Conservation (phyloP, 495 filamentous ascomycete species). For the Penicillium arizonense region DNA sequence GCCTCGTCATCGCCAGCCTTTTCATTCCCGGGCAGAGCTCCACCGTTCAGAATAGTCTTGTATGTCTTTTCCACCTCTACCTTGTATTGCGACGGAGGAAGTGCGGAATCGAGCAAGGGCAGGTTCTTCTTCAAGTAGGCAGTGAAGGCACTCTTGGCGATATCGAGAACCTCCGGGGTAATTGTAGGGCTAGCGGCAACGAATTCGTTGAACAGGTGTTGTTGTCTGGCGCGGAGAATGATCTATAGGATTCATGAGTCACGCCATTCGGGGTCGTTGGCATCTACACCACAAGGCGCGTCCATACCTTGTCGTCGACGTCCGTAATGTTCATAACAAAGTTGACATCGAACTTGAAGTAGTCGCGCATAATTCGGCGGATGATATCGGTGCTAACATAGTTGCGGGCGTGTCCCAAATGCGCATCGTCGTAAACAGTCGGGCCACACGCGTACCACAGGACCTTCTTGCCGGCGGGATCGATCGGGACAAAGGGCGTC, state of each 20-base stretch:
- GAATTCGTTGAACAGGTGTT: conserved; percentile 65
- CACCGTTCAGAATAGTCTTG: conserved; percentile 51
- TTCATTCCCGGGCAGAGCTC: conserved; percentile 57
- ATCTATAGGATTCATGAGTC: conserved; percentile 51
- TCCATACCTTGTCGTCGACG: conserved; percentile 80
- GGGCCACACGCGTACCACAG: conserved; percentile 92
- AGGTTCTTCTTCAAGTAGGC: conserved; percentile 78
- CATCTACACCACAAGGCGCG: background rate
- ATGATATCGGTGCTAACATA: conserved; percentile 95
- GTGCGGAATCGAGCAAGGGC: conserved; percentile 51
- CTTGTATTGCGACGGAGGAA: conserved; percentile 46
- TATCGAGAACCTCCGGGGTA: conserved; percentile 53
- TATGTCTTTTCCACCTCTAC: conserved; percentile 60
- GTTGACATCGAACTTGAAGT: conserved; percentile 80
- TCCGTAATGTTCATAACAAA: conserved; percentile 98
- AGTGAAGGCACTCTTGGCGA: conserved; percentile 62
- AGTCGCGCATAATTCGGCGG: conserved; percentile 78
- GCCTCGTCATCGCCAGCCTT: conserved; percentile 72
- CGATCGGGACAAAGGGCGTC: conserved; percentile 72
- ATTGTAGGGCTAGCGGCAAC: conserved; percentile 40
- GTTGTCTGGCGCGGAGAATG: conserved; percentile 77
- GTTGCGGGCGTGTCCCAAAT: conserved; percentile 89
- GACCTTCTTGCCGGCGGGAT: conserved; percentile 63
- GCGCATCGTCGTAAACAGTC: conserved; percentile 88
- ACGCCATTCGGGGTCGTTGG: background rate